Evolutionary conservation across 192 early-diverging fungal genomes (phyloP).

Genomic region (Irineochytrium annulatum): DNA sequence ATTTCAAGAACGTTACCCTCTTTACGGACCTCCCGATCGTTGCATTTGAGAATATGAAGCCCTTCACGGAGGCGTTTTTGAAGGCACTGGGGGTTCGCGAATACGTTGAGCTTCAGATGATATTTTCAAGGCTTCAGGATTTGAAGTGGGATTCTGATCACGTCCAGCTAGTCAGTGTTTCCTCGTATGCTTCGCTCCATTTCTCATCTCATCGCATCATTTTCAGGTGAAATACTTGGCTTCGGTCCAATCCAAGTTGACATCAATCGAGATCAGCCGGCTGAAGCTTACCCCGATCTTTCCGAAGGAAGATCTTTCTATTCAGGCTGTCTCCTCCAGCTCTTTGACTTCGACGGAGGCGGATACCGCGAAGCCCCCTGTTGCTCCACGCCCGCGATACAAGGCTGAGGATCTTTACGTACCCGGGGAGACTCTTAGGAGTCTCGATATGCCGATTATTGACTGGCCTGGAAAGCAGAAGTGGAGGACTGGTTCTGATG

Average conservation of each 20-base stretch:
- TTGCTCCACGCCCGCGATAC: slow-evolving; percentile 38
- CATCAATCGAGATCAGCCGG: slow-evolving; percentile 51
- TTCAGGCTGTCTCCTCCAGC: slow-evolving; percentile 11
- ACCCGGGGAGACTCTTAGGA: slow-evolving; percentile 54
- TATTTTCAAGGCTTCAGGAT: slow-evolving; percentile 74
- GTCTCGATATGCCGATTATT: slow-evolving; percentile 63
- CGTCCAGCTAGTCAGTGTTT: slow-evolving; percentile 53
- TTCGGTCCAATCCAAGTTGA: slow-evolving; percentile 60
- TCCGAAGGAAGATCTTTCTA: slow-evolving; percentile 36
- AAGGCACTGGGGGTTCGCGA: slow-evolving; percentile 74
- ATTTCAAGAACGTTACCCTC: slow-evolving; percentile 74
- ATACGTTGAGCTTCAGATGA: slow-evolving; percentile 78
- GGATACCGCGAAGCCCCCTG: neutral
- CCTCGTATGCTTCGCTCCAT: neutral
- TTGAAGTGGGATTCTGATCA: slow-evolving; percentile 73
- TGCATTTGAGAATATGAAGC: slow-evolving; percentile 45
- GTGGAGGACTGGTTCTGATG: slow-evolving; percentile 40
- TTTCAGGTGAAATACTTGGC: slow-evolving; percentile 72
- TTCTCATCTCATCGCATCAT: slow-evolving; percentile 1
- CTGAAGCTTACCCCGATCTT: slow-evolving; percentile 66
- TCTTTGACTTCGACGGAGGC: neutral
- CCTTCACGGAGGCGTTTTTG: slow-evolving; percentile 54
- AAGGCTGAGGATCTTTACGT: slow-evolving; percentile 62
- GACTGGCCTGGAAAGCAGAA: slow-evolving; percentile 54
- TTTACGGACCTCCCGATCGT: slow-evolving; percentile 81